Conservation (phyloP, 768 basidiomycete genomes). For the Podaxis carcinomalis region DNA sequence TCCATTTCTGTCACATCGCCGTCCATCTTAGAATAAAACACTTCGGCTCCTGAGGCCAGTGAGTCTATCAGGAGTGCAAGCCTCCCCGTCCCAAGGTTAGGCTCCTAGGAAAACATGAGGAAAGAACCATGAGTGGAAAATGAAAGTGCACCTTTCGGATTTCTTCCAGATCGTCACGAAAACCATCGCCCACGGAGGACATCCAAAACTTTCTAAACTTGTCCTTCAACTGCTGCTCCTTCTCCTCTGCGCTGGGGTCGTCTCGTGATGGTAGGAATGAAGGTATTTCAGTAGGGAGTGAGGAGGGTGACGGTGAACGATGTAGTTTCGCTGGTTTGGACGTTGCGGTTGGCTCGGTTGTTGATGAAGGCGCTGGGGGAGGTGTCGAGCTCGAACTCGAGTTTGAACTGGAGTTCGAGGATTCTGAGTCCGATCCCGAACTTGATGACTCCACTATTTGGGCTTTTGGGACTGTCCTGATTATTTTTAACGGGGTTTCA, state of each 20-base stretch:
- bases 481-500: constrained; percentile 11
- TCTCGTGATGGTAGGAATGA: constrained; percentile 47
- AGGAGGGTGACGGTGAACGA: constrained; percentile 41
- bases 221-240: constrained; percentile 55
- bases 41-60: constrained; percentile 72
- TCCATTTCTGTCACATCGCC: constrained; percentile 64
- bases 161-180: constrained; percentile 78
- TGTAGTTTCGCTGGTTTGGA: constrained; percentile 11
- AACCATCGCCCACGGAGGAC: constrained; percentile 75
- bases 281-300: constrained; percentile 44
- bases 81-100: constrained; percentile 62
- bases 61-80: constrained; percentile 79
- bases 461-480: constrained; percentile 12
- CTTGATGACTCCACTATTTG: constrained; percentile 14
- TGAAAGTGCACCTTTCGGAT: constrained; percentile 62
- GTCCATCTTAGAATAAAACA: constrained; percentile 47
- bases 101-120: constrained; percentile 36
- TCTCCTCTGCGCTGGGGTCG: constrained; percentile 22
- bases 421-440: constrained; percentile 25
- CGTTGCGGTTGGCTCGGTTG: constrained; percentile 8
- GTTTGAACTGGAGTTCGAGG: constrained; percentile 20
- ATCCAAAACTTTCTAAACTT: constrained; percentile 86
- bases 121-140: neutral
- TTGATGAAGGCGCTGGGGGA: constrained; percentile 8
- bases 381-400: constrained; percentile 12